Evolutionary conservation across 306 rosid species (phyloP).

Genomic region (Bauhinia variegata): DNA sequence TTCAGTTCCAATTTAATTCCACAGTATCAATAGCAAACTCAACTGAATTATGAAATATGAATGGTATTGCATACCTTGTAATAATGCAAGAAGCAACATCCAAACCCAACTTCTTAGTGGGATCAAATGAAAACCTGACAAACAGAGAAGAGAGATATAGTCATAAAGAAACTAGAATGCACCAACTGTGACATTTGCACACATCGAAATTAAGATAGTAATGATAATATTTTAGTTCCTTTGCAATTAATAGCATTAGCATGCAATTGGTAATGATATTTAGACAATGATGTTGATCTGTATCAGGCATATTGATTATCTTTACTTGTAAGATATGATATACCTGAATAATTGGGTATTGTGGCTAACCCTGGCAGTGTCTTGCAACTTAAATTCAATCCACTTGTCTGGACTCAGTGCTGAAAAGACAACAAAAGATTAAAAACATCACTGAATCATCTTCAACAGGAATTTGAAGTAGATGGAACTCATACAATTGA

Average conservation of each 20-base stretch:
- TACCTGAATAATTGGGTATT: constrained; percentile 85
- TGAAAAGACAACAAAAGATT: constrained; percentile 49
- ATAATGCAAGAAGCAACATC: constrained; percentile 79
- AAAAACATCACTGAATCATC: constrained; percentile 13
- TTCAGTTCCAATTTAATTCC: background rate
- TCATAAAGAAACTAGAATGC: constrained; percentile 1
- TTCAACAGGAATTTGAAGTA: background rate
- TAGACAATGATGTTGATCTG: background rate
- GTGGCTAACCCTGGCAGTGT: constrained; percentile 86
- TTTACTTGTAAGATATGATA: constrained; percentile 1
- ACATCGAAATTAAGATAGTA: constrained; percentile 20
- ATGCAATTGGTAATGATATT: background rate
- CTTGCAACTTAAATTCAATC: constrained; percentile 90
- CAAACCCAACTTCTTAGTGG: constrained; percentile 72
- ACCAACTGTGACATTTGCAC: constrained; percentile 26
- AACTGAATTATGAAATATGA: constrained; percentile 5
- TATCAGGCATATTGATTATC: background rate
- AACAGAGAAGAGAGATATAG: constrained; percentile 24
- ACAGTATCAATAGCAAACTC: constrained; percentile 20
- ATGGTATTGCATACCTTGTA: constrained; percentile 63
- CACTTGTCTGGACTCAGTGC: constrained; percentile 75
- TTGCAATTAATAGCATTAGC: background rate
- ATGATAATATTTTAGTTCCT: constrained; percentile 16
- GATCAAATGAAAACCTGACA: constrained; percentile 89
- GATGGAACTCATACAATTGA: constrained; percentile 5